Conservation (phyloP, 805 yeast species). For the Candida michaelii region DNA sequence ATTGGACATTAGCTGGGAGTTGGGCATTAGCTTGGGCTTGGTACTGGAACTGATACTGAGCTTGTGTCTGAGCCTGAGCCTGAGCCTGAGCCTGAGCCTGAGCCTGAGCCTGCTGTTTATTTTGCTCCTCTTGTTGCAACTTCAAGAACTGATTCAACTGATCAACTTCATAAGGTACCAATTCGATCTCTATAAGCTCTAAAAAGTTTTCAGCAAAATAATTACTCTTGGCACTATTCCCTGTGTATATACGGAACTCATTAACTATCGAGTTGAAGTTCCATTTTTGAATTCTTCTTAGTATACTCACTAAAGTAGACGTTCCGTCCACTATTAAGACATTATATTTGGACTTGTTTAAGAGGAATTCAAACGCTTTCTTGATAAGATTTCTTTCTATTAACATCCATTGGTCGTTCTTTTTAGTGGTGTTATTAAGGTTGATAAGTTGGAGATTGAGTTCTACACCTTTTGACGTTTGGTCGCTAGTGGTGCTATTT, state of each 20-base stretch:
- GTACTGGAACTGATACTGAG: constrained; percentile 6
- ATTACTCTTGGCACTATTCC: constrained; percentile 52
- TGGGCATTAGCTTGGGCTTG: too few species aligned
- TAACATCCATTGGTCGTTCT: constrained; percentile 71
- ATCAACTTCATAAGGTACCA: constrained; percentile 43
- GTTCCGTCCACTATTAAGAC: constrained; percentile 76
- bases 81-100: background rate
- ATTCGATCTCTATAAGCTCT: constrained; percentile 64
- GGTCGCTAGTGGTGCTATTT: too few species aligned
- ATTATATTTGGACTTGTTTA: constrained; percentile 66
- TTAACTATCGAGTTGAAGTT: constrained; percentile 77
- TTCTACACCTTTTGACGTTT: constrained; percentile 3
- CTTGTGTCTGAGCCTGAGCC: constrained; percentile 4
- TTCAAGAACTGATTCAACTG: constrained; percentile 24
- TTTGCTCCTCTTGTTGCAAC: constrained; percentile 13
- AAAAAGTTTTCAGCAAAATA: constrained; percentile 80
- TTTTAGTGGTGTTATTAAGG: constrained; percentile 24
- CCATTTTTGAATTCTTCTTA: constrained; percentile 88
- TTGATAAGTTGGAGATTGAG: constrained; percentile 15
- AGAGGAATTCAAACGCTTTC: constrained; percentile 61
- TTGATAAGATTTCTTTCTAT: constrained; percentile 64
- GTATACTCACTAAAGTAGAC: constrained; percentile 73
- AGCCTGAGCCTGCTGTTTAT: background rate
- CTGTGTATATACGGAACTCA: constrained; percentile 73
- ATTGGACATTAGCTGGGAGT: background rate